Conservation (phyloP, 129 eudicot genomes). For the Saposhnikovia divaricata region DNA sequence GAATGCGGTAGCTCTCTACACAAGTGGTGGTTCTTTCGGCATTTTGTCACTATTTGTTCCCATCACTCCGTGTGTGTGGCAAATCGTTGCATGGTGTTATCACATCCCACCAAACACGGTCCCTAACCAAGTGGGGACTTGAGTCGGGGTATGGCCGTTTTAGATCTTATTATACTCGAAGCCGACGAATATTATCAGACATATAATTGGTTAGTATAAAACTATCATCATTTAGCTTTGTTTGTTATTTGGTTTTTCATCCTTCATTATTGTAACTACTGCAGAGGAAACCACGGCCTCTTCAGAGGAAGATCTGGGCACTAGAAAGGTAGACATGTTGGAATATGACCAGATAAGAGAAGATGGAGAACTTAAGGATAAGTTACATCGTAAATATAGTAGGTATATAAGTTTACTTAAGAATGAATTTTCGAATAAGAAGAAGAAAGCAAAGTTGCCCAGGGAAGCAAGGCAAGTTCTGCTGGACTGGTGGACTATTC, state of each 20-base stretch:
- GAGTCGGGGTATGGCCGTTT: too few relatives aligned
- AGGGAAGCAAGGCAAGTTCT: slow-evolving; percentile 47
- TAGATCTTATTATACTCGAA: too few relatives aligned
- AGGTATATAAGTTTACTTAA: slow-evolving; percentile 41
- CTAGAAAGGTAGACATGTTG: slow-evolving; percentile 23
- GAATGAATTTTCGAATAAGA: slow-evolving; percentile 53
- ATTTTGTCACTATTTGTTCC: too few relatives aligned
- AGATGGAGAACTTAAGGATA: slow-evolving; percentile 49
- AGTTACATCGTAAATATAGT: slow-evolving; percentile 44
- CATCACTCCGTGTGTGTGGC: too few relatives aligned
- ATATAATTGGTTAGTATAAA: too few relatives aligned
- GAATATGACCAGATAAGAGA: slow-evolving; percentile 22
- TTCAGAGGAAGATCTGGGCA: slow-evolving; percentile 33
- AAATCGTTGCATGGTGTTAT: too few relatives aligned
- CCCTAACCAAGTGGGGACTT: too few relatives aligned
- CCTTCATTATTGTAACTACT: not conserved
- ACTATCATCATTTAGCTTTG: not conserved
- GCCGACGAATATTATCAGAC: too few relatives aligned
- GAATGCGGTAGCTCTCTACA: too few relatives aligned
- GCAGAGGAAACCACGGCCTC: slow-evolving; percentile 39
- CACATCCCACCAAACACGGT: too few relatives aligned
- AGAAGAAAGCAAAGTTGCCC: slow-evolving; percentile 55
- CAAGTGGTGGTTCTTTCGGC: too few relatives aligned
- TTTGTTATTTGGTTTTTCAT: not conserved
- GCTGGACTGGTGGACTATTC: slow-evolving; percentile 57